Percentiles rank a stretch among this genome's conserved stretches.
Conservation (phyloP, 2,329 filamentous ascomycete genomes). For the Chaetomiaceae sp. region DNA sequence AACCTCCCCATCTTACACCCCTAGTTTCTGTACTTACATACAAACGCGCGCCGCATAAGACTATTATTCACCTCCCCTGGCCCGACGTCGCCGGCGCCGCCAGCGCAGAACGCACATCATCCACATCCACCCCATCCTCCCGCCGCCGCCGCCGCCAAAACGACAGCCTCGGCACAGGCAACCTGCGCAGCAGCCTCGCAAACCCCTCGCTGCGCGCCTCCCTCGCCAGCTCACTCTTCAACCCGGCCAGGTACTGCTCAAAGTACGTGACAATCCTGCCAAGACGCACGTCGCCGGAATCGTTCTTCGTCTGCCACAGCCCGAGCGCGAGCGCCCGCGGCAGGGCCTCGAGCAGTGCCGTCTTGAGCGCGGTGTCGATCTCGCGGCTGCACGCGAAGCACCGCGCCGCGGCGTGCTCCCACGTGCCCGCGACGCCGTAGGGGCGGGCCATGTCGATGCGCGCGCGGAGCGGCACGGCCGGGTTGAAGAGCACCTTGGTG, state of each 20-base stretch:
- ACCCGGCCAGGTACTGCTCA: background rate
- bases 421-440: slow-evolving; percentile 1
- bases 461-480: background rate
- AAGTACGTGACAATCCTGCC: background rate
- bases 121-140: no score
- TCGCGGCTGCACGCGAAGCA: slow-evolving; percentile 10
- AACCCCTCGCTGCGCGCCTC: background rate
- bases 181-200: background rate
- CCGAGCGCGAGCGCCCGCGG: background rate
- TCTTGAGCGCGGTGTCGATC: slow-evolving; percentile 12
- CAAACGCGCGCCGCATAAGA: no score
- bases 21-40: no score
- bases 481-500: background rate
- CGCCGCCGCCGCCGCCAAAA: background rate
- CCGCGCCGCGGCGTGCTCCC: background rate
- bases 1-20: no score
- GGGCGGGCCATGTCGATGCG: background rate
- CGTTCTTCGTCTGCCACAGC: background rate
- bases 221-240: background rate
- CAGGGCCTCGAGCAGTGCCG: slow-evolving; percentile 19
- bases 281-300: slow-evolving; percentile 1
- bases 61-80: background rate
- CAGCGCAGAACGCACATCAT: background rate
- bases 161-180: background rate
- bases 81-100: background rate